A percentile compares a stretch with the other conserved stretches of the same genome.
Evolutionary conservation across 352 stramenopile genomes (phyloP).

Genomic region (Phytophthora kernoviae): DNA sequence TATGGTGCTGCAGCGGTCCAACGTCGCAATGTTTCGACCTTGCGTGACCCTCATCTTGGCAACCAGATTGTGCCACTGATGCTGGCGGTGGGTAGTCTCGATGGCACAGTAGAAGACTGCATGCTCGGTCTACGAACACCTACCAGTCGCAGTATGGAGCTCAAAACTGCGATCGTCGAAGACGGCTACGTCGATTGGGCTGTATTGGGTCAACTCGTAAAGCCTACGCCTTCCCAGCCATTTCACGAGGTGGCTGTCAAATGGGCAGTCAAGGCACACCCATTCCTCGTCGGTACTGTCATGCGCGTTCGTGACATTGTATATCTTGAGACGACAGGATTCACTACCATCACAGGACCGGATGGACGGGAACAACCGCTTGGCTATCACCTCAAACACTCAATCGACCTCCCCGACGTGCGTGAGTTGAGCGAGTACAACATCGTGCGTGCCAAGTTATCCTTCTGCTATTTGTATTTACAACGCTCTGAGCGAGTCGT

Average conservation of each 20-base stretch:
- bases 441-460: constrained; percentile 55
- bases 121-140: constrained; percentile 57
- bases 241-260: constrained; percentile 55
- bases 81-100: constrained; percentile 43
- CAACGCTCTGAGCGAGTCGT: constrained; percentile 49
- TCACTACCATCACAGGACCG: constrained; percentile 31
- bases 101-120: constrained; percentile 48
- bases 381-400: constrained; percentile 67
- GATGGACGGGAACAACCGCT: constrained; percentile 41
- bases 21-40: constrained; percentile 9
- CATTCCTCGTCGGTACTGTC: constrained; percentile 48
- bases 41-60: constrained; percentile 15
- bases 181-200: constrained; percentile 56
- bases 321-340: constrained; percentile 57
- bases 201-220: constrained; percentile 43
- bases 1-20: constrained; percentile 7
- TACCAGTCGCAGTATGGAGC: constrained; percentile 51
- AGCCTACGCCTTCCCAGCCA: constrained; percentile 44
- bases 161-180: constrained; percentile 59
- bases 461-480: constrained; percentile 55
- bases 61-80: constrained; percentile 35
- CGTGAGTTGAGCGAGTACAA: constrained; percentile 32
- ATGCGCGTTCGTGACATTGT: constrained; percentile 63
- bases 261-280: constrained; percentile 59
- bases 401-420: constrained; percentile 48